Evolutionary conservation across 2,329 filamentous ascomycete genomes (phyloP).

Genomic region (Pseudonectria foliicola): DNA sequence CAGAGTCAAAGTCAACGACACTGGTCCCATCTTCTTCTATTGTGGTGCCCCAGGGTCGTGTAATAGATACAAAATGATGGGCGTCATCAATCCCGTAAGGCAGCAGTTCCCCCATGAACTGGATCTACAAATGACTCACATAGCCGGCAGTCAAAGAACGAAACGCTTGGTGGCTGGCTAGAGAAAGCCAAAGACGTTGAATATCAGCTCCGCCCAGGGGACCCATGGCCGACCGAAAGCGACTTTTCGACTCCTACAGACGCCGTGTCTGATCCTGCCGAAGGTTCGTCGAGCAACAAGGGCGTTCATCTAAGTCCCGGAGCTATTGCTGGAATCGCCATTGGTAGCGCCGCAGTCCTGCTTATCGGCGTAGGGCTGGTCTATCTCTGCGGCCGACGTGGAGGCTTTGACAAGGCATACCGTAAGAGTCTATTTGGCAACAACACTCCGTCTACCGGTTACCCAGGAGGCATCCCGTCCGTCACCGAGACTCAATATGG

Average conservation of each 20-base stretch:
- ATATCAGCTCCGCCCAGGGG: conserved; percentile 48
- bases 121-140: too few species aligned
- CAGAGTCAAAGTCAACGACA: conserved; percentile 47
- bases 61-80: conserved; percentile 61
- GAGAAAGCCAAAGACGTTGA: conserved; percentile 39
- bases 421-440: conserved; percentile 19
- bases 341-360: conserved; percentile 42
- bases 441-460: not conserved
- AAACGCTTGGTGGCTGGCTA: conserved; percentile 41
- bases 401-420: conserved; percentile 23
- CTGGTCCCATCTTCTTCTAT: conserved; percentile 61
- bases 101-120: not conserved
- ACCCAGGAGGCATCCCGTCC: conserved; percentile 4
- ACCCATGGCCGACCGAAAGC: conserved; percentile 46
- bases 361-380: conserved; percentile 37
- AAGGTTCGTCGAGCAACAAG: conserved; percentile 4
- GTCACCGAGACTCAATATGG: conserved; percentile 12
- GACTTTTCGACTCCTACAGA: conserved; percentile 12
- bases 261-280: conserved; percentile 1
- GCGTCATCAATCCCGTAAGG: conserved; percentile 62
- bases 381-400: conserved; percentile 38
- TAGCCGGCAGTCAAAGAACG: conserved; percentile 34
- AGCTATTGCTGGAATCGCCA: conserved; percentile 52
- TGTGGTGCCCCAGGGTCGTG: conserved; percentile 63
- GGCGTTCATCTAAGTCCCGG: conserved; percentile 27